Percentiles rank a stretch among this genome's conserved stretches.
Conservation (phyloP, 2,329 filamentous ascomycete genomes). For the Tolypocladium endophyticum region DNA sequence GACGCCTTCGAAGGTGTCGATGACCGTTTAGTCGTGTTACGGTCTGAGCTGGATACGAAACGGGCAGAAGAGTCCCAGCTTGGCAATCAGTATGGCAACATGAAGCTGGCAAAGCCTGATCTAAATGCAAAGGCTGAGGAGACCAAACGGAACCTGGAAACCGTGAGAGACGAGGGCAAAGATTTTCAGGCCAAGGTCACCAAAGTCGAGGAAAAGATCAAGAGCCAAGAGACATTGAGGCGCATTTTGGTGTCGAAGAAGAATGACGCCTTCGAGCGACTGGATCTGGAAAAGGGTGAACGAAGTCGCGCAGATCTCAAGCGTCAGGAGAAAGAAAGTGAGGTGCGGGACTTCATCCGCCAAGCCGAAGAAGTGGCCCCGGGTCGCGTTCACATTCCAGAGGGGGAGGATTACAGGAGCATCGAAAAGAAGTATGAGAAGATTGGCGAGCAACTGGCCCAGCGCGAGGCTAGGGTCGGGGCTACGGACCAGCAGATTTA, state of each 20-base stretch:
- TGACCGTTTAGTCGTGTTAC: constrained; percentile 50
- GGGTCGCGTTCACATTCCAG: constrained; percentile 49
- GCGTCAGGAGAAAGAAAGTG: constrained; percentile 32
- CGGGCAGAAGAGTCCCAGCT: constrained; percentile 38
- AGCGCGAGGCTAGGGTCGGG: constrained; percentile 47
- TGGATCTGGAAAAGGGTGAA: constrained; percentile 37
- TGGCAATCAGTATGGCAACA: constrained; percentile 43
- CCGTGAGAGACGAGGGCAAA: constrained; percentile 22
- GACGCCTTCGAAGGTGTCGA: constrained; percentile 60
- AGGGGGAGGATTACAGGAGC: constrained; percentile 50
- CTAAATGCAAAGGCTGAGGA: constrained; percentile 32
- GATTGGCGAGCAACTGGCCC: constrained; percentile 47
- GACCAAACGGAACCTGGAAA: constrained; percentile 24
- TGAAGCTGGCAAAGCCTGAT: constrained; percentile 36
- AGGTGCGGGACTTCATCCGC: constrained; percentile 41
- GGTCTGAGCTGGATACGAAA: constrained; percentile 43
- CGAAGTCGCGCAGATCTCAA: constrained; percentile 35
- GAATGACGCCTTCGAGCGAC: constrained; percentile 44
- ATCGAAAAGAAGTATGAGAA: constrained; percentile 44
- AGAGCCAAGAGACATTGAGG: constrained; percentile 35
- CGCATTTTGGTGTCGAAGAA: constrained; percentile 47
- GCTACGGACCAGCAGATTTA: constrained; percentile 56
- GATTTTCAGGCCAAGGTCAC: constrained; percentile 35
- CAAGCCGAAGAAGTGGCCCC: constrained; percentile 44
- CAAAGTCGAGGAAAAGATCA: constrained; percentile 46